These are phyloP conservation scores for Atkinsonella hypoxylon DNA, from an alignment of 2,329 filamentous ascomycete genomes.

Conservation along the genomic window DNA sequence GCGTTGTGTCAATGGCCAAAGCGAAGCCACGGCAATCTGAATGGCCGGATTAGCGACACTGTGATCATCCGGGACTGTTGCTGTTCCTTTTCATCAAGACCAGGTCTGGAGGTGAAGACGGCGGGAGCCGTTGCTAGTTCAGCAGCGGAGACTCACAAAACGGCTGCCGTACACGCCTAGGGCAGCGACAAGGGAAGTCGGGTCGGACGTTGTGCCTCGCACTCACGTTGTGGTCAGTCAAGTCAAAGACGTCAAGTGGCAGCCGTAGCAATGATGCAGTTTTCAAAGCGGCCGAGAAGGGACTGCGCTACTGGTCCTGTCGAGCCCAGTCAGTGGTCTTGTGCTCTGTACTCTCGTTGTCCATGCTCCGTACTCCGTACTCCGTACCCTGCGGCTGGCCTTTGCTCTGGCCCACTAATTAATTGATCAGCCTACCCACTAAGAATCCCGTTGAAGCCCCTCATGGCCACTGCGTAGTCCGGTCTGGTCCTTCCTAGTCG, in stretches of 20 bases:
- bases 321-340: too few relatives aligned
- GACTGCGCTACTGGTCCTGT: background rate
- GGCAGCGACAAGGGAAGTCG: background rate
- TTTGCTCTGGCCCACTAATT: background rate
- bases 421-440: background rate
- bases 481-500: background rate
- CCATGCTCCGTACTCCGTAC: background rate
- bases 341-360: background rate
- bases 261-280: slow-evolving; percentile 4
- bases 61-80: background rate
- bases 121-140: background rate
- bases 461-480: background rate
- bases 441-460: background rate
- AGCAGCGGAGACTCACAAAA: slow-evolving; percentile 1
- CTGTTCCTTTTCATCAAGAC: background rate
- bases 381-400: background rate
- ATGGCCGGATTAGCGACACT: slow-evolving; percentile 6
- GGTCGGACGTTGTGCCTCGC: background rate
- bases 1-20: background rate
- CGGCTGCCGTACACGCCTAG: background rate
- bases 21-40: slow-evolving; percentile 1
- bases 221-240: background rate
- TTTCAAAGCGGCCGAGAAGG: slow-evolving; percentile 1
- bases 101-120: background rate
- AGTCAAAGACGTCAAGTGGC: background rate